Conservation (phyloP, 176 grass and related monocot species). For the Aegilops umbellulata region DNA sequence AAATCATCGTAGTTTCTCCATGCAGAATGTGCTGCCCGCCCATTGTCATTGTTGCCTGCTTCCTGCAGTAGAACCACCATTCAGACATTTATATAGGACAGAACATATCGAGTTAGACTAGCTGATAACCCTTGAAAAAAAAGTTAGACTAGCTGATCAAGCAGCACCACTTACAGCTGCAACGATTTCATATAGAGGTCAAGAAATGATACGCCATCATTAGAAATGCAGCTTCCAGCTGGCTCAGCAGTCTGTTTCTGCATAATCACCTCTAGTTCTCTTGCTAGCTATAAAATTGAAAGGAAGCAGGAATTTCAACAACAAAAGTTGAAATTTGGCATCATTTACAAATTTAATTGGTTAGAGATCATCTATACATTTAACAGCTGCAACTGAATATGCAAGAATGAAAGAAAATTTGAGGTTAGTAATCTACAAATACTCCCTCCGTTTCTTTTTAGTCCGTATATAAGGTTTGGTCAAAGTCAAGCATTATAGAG, state of each 20-base stretch:
- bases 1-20: conserved; percentile 99
- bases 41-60: conserved; percentile 72
- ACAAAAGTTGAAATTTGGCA: neutral
- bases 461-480: too few species aligned
- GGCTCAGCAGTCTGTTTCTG: conserved; percentile 44
- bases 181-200: conserved; percentile 72
- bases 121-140: too few species aligned
- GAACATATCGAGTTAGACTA: too few species aligned
- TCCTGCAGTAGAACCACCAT: conserved; percentile 58
- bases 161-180: conserved; percentile 61
- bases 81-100: conserved; percentile 22
- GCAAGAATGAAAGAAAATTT: too few species aligned
- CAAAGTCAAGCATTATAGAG: too few species aligned
- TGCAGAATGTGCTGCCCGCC: conserved; percentile 82
- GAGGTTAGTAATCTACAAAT: too few species aligned
- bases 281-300: conserved; percentile 61
- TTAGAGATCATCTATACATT: neutral
- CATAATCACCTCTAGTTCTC: conserved; percentile 76
- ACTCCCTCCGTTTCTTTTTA: too few species aligned
- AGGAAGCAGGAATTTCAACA: conserved; percentile 19
- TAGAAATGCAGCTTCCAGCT: conserved; percentile 67
- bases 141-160: conserved; percentile 6
- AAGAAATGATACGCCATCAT: conserved; percentile 74
- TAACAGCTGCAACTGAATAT: too few species aligned
- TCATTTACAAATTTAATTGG: neutral